A percentile compares a stretch with the other conserved stretches of the same genome.
Evolutionary conservation across 805 yeast species (phyloP).

Genomic region (Lipomyces yamadae): DNA sequence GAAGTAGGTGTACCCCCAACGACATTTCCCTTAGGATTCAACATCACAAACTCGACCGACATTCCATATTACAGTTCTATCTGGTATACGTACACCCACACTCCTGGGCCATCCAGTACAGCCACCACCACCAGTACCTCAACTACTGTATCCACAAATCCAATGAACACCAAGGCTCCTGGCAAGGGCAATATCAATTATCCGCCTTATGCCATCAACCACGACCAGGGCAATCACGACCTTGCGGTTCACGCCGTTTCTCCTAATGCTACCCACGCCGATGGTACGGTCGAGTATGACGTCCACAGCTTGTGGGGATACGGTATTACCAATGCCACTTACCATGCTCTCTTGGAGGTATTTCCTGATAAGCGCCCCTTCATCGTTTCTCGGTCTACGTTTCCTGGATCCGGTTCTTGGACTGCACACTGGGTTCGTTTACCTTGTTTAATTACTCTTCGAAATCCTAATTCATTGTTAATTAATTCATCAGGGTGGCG

Average conservation of each 20-base stretch:
- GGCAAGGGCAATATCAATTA: constrained; percentile 45
- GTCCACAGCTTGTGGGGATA: constrained; percentile 44
- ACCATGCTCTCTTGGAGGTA: constrained; percentile 12
- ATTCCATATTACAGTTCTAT: constrained; percentile 16
- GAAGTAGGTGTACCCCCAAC: constrained; percentile 9
- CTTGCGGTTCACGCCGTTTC: constrained; percentile 42
- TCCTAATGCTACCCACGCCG: constrained; percentile 41
- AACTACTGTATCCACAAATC: background rate
- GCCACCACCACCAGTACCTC: constrained; percentile 22
- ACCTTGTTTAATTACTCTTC: constrained; percentile 75
- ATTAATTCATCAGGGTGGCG: constrained; percentile 52
- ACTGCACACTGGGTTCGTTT: constrained; percentile 69
- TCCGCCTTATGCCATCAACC: constrained; percentile 48
- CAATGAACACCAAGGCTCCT: constrained; percentile 21
- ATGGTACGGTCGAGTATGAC: constrained; percentile 45
- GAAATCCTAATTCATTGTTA: constrained; percentile 61
- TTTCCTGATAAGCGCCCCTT: constrained; percentile 56
- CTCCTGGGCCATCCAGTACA: constrained; percentile 16
- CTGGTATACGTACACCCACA: constrained; percentile 22
- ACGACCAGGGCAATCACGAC: constrained; percentile 37
- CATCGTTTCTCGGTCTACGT: constrained; percentile 72
- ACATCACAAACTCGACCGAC: constrained; percentile 25
- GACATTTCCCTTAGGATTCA: constrained; percentile 1
- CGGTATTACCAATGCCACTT: constrained; percentile 15
- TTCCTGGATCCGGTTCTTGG: constrained; percentile 77